phyloP scores from a whole-genome alignment of 2,329 filamentous ascomycete species.

The Rhynchosporium secalis region DNA sequence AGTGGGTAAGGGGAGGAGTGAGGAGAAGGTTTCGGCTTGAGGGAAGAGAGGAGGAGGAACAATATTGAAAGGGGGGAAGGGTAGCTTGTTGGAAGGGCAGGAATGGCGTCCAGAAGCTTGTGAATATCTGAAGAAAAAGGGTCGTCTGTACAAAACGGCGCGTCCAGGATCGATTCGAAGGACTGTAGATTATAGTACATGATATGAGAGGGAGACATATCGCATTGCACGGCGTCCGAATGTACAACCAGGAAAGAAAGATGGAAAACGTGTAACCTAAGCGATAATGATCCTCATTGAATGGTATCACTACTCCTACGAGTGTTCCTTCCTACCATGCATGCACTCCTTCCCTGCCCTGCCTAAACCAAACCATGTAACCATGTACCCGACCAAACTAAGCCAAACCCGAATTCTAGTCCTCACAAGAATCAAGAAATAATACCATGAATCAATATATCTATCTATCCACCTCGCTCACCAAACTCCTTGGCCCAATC shows the following conservation, averaged over 20 bases:
- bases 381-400: background rate
- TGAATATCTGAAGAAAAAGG: background rate
- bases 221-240: slow-evolving; percentile 16
- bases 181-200: slow-evolving; percentile 14
- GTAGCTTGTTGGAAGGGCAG: slow-evolving; percentile 18
- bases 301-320: slow-evolving; percentile 11
- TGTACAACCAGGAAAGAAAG: background rate
- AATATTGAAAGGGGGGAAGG: slow-evolving; percentile 21
- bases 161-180: slow-evolving; percentile 6
- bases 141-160: background rate
- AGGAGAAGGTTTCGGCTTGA: slow-evolving; percentile 8
- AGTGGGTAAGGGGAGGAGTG: slow-evolving; percentile 28
- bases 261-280: background rate
- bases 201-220: background rate
- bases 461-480: slow-evolving; percentile 77
- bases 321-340: background rate
- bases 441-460: slow-evolving; percentile 5
- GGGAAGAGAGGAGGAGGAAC: background rate
- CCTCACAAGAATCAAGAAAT: background rate
- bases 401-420: background rate
- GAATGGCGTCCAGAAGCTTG: background rate
- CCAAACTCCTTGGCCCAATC: slow-evolving; percentile 94
- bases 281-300: slow-evolving; percentile 6
- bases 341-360: background rate
- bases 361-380: background rate